These are phyloP conservation scores for Neurospora crassa DNA, from an alignment of 2,329 filamentous ascomycete species.

Conservation along the genomic window DNA sequence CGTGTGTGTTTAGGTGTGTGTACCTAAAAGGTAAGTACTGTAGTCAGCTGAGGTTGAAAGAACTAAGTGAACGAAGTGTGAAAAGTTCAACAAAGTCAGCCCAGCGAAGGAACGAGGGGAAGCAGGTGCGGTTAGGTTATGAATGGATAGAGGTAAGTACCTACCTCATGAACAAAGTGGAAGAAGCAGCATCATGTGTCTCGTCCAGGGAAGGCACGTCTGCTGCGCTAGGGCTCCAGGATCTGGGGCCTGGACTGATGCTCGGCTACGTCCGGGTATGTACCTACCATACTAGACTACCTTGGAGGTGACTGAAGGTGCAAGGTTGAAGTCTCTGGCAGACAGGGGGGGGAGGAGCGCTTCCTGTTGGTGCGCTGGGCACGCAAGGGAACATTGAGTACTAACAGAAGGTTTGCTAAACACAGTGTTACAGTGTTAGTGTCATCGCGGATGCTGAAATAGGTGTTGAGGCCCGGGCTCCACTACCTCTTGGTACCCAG, in stretches of 20 bases:
- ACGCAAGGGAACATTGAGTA: background rate
- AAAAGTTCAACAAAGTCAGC: background rate
- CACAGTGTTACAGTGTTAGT: background rate
- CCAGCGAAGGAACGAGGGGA: background rate
- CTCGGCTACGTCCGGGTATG: background rate
- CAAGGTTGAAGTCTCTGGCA: too few relatives aligned
- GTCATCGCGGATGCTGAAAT: background rate
- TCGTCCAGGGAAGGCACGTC: background rate
- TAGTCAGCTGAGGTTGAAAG: background rate
- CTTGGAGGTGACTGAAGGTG: background rate
- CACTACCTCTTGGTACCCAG: background rate
- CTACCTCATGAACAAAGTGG: too few relatives aligned
- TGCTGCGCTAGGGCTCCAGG: background rate
- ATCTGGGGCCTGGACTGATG: background rate
- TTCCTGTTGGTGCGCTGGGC: background rate
- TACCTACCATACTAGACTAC: background rate
- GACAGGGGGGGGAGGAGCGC: background rate
- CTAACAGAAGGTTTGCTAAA: background rate
- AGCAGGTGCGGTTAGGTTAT: background rate
- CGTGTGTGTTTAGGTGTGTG: background rate
- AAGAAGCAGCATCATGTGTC: background rate
- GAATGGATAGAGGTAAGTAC: background rate
- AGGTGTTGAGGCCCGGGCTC: background rate
- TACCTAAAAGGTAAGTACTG: background rate
- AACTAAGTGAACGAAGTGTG: background rate